Conservation (phyloP, 768 basidiomycete species). For the Hirschioporus abietinus region DNA sequence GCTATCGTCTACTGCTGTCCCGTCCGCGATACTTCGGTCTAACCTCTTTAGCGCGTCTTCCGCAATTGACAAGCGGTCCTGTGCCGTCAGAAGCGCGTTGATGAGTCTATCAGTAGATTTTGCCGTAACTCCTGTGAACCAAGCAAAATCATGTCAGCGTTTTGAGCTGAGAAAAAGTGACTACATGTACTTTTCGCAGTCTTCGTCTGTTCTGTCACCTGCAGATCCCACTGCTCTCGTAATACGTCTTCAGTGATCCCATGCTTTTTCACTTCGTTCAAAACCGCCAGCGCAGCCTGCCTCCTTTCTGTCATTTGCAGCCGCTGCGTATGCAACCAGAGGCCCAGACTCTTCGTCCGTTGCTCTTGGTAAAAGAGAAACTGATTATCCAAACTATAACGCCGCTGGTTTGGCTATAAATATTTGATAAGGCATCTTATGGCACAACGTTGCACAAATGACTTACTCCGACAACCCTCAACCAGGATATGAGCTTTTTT, state of each 20-base stretch:
- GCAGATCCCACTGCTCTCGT: neutral
- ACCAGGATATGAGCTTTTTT: slow-evolving; percentile 17
- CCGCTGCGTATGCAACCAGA: slow-evolving; percentile 14
- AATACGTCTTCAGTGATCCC: neutral
- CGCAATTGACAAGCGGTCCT: neutral
- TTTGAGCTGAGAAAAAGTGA: too few species aligned
- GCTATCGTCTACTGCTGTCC: neutral
- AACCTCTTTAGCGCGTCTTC: neutral
- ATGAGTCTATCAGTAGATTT: neutral
- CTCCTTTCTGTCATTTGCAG: neutral
- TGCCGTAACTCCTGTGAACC: neutral
- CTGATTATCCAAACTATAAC: slow-evolving; percentile 24
- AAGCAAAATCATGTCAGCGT: too few species aligned
- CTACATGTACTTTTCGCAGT: neutral
- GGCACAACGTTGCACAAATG: neutral
- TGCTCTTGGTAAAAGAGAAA: slow-evolving; percentile 16
- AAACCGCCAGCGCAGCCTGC: neutral
- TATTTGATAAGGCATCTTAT: neutral
- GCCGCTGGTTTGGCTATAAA: slow-evolving; percentile 23
- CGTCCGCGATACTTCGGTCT: neutral
- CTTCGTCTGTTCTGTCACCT: slow-evolving; percentile 1
- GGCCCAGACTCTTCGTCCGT: slow-evolving; percentile 7
- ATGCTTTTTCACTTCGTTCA: neutral
- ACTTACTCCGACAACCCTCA: slow-evolving; percentile 18
- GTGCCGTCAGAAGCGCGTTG: neutral